Evolutionary conservation across 2,329 filamentous ascomycete species (phyloP), one percentile per base, ranked within the genome.

Genomic region (Stemphylium vesicarium): DNA sequence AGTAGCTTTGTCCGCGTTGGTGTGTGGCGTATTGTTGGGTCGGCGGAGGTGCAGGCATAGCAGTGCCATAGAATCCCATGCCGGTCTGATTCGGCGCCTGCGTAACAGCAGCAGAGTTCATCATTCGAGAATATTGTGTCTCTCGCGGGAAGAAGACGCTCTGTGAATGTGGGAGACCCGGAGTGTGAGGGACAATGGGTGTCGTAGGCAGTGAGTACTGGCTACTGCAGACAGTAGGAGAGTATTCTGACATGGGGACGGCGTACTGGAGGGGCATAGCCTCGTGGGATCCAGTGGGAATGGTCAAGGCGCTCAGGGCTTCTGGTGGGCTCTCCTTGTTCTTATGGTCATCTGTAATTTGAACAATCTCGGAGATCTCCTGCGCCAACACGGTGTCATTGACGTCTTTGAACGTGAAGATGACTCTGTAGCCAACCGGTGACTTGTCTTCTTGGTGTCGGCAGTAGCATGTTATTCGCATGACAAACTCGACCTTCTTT

Each of bases 311-410:
- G 7, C 60, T 61, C 22, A 69, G 44, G 4, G 56, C 41, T 12
- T 71, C 68, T 9, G 63, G 44, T 18, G 68, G 56, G 20, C 55
- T 56, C 46, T 74, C 70, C 58, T 71, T 72, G 63, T 74, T 96
- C 79, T 98, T 98, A 80, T 98, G 94, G 70, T 99, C 94, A 72
- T 99, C 94, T 1, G 95, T 98, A 60, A 98, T 97, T 84, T 97
- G 94, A 62, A 98, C 96, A 87, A 16, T 91, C 92, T 73, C 69
- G 4, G 72, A 74, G 62, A 96, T 88, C 47, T 88, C 86, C 76
- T 99, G 94, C 6, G 92, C 90, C 38, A 98, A 80, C 29, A 96
- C 79, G 39, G 87, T 86, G 65, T 88, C 90, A 60, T 86, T 80
- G 69, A 85, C 85, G 75, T 97, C 91, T 71, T 93, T 96, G 69